Evolutionary conservation across 108 stramenopile genomes (phyloP), one percentile per base, ranked within the genome.

Genomic region (Thalassiosira profunda): DNA sequence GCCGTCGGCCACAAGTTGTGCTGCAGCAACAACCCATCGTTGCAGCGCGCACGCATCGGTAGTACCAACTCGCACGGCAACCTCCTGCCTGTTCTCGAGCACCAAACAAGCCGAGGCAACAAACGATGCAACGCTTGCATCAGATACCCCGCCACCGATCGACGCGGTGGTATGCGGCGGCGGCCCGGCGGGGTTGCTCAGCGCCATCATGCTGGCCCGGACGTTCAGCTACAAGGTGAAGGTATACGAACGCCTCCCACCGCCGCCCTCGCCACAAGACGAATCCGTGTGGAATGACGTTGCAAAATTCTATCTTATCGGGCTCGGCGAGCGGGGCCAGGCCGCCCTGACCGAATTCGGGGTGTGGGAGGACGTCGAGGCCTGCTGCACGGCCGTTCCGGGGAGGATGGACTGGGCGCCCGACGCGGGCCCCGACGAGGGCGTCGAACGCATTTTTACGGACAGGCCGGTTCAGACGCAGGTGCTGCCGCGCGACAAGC

Each of bases 401-500:
- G 97, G 97, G 5, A 63, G 94, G 26, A 86, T 76, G 55, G 93
- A 96, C 76, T 97, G 95, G 94, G 47, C 79, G 12, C 89, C 89
- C 9, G 89, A 79, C 41, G 57, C 71, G 2, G 77, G 68, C 21
- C 87, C 88, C 30, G 83, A 79, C 3, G 79, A 76, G 41, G 79
- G 71, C 30, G 84, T 85, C 14, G 86, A 88, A 73, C 59, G 85
- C 8, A 83, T 93, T n/a, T 87, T 89, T 65, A 84, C 82, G 6
- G 84, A 82, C 51, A 74, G 85, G 15, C 87, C 87, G 20, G 81
- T 82, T 3, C 70, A 60, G 29, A 87, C 91, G 15, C 78, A 87
- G 64, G 88, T 93, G 2, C 53, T 93, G 28, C 88, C 91, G 31
- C 70, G 91, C 20, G 89, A 94, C 58, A 89, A 94, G 45, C 75